Evolutionary conservation across 192 early-diverging fungal genomes (phyloP).

Genomic region (Powellomyces hirtus): DNA sequence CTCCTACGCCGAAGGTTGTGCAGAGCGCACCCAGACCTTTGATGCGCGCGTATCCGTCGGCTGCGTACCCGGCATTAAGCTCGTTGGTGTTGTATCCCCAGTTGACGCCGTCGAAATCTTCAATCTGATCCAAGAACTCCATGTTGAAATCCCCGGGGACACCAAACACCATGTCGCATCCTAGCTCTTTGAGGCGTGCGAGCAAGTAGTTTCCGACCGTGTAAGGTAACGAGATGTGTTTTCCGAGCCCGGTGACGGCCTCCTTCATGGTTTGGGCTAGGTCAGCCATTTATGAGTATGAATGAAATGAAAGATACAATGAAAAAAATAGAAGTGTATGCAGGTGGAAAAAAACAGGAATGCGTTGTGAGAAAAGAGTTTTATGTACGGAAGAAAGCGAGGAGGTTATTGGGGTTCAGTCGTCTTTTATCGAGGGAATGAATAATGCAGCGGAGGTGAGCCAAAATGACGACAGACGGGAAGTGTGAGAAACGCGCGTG

Average conservation of each 20-base stretch:
- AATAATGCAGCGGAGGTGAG: too few species aligned
- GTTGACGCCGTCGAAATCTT: conserved; percentile 34
- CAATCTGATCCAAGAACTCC: conserved; percentile 27
- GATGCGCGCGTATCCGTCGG: conserved; percentile 51
- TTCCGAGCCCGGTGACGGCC: neutral
- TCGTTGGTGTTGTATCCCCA: conserved; percentile 51
- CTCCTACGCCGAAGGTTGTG: conserved; percentile 51
- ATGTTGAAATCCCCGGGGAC: conserved; percentile 48
- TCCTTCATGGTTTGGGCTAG: neutral
- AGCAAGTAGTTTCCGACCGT: conserved; percentile 40
- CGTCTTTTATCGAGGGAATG: too few species aligned
- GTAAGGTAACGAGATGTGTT: neutral
- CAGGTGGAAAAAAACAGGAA: too few species aligned
- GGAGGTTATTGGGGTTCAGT: too few species aligned
- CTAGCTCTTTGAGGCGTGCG: conserved; percentile 43
- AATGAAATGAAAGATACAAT: too few species aligned
- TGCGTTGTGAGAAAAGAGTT: too few species aligned
- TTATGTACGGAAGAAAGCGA: too few species aligned
- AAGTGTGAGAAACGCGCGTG: too few species aligned
- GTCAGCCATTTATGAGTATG: neutral
- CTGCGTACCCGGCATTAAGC: conserved; percentile 44
- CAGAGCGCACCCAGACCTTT: conserved; percentile 39
- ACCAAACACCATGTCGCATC: conserved; percentile 44
- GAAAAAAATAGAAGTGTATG: too few species aligned
- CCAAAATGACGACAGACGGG: too few species aligned